Evolutionary conservation across 2,329 filamentous ascomycete genomes (phyloP), one percentile per base, ranked within the genome.

Genomic region (Epichloe typhina): DNA sequence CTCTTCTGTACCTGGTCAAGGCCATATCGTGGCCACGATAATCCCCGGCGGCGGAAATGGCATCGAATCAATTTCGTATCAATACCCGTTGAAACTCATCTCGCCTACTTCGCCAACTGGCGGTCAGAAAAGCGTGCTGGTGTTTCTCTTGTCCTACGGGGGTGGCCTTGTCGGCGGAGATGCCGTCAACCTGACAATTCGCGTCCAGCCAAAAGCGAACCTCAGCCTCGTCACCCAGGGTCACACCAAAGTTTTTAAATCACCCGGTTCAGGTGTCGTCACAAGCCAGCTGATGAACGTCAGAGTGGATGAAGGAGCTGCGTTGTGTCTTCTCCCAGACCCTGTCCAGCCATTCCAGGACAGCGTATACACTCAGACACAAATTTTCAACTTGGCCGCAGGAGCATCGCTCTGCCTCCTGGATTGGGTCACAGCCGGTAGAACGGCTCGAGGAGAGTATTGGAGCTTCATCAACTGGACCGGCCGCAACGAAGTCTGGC

Each of bases 211-310:
- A 3, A 68, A 71, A 2, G 83, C 88, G 4, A 83, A 81, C 53
- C 77, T 96, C 50, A 80, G 74, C 58, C 69, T 83, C 37, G 77
- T 79, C 53, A 84, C 80, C 0, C 80, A 83, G 71, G 91, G 91
- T 49, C 88, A 89, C 68, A 97, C 93, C 53, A 98, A 97, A 70
- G 82, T 98, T 59, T 97, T 95, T 77, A 95, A 93, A 64, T 86
- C 88, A 1, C 66, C 78, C 46, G 70, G 72, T 50, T 68, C 69
- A 37, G 69, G 76, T 41, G 66, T 79, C 12, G 63, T 77, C 44
- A 84, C 82, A 2, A 72, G 73, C 19, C 83, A 86, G 64, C 70
- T 63, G 1, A 65, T 86, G 52, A 64, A 69, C 12, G 73, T 79
- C 35, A 64, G 65, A 3, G 68, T 86, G 49, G 68, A 72, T 23